These are phyloP conservation scores for Aegilops tauschii DNA, from an alignment of 176 grass and related monocot species.

Conservation along the genomic window DNA sequence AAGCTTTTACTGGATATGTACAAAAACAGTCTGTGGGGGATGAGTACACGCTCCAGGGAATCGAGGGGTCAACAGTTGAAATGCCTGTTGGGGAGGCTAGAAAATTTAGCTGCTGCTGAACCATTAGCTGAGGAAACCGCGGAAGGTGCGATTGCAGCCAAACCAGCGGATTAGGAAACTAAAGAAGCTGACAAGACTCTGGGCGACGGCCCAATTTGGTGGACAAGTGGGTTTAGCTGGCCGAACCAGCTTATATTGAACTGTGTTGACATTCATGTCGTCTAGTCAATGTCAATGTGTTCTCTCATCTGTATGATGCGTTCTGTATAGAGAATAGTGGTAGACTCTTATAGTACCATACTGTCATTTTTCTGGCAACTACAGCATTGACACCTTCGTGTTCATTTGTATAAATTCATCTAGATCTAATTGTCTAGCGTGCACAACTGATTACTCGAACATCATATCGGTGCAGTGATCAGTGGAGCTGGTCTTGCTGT, in stretches of 20 bases:
- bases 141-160: background rate
- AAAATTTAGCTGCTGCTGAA: conserved; percentile 9
- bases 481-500: background rate
- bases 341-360: background rate
- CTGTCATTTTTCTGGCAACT: background rate
- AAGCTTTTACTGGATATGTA: background rate
- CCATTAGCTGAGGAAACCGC: background rate
- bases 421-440: background rate
- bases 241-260: background rate
- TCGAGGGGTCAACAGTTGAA: background rate
- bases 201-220: background rate
- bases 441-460: background rate
- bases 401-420: conserved; percentile 6
- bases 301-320: background rate
- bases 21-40: background rate
- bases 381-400: background rate
- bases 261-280: background rate
- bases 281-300: background rate
- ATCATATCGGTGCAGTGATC: background rate
- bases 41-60: background rate
- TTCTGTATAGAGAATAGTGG: conserved; percentile 28
- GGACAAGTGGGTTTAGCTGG: background rate
- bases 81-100: background rate
- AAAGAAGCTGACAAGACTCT: conserved; percentile 6
- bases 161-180: background rate